Base-by-base conservation (phyloP, 2,329 filamentous ascomycete genomes). In the Venturiaceae sp. region DNA sequence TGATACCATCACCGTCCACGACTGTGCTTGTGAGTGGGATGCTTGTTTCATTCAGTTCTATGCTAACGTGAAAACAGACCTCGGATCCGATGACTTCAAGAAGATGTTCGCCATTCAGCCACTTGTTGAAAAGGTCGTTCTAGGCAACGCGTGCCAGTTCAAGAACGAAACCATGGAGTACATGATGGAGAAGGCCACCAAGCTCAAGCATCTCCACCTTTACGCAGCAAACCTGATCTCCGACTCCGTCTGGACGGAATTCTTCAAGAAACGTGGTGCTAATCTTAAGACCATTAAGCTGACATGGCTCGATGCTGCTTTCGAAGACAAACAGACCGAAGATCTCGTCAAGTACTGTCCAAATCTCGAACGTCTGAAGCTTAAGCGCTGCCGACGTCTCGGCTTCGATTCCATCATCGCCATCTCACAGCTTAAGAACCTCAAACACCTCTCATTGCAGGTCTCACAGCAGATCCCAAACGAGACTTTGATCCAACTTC, bases 71-170 rank as follows among this genome's bases (percentile, higher is more conserved):
- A 34, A 21, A 30, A 76, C 77, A 63, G 85, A 85, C 64, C 80
- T 97, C 11, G 81, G 82, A 53, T 81, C 83, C 2, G 83, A 91
- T 63, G 90, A 97, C 66, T 91, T 87, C 63, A 81, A 88, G 53
- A 82, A 85, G 63, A 89, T 96, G 44, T 91, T 96, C 62, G 86
- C 90, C 55, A 80, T 84, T 2, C 85, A 88, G 59, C 84, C 88
- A 0, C 78, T 78, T 5, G 75, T 96, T 57, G 83, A 83, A 65
- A 80, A 80, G 46, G 78, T 96, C 59, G 87, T 90, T 63, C 75
- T 95, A 11, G 84, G 87, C 53, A 92, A 92, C 66, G 90, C 86
- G n/a, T 88, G 94, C 54, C 92, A 96, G 67, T 87, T 96, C 77
- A 96, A 95, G 71, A 88, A 96, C 66, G 78, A 79, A 39, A 87